Evolutionary conservation across 2,329 filamentous ascomycete genomes (phyloP), one percentile per base, ranked within the genome.

Genomic region (Zasmidium cellare): DNA sequence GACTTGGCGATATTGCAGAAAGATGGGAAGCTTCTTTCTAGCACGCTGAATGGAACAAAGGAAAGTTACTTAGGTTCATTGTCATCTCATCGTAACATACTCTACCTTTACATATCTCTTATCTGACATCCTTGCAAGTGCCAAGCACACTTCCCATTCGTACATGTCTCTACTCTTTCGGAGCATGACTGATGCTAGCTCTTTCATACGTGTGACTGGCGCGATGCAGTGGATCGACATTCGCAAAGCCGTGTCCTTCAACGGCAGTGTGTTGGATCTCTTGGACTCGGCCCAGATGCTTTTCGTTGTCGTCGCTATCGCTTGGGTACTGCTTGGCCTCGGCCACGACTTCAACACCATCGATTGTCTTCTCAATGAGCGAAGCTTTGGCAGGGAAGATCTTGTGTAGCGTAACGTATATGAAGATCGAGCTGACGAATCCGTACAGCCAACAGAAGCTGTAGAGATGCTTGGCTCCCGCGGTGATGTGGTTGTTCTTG

Each of bases 401-500:
- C 58, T 71, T 74, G 55, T 76, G 80, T 18, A 87, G 64, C 0
- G 57, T 64, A 2, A 81, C 71, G 70, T 87, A 88, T 0, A 87
- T 76, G 1, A 83, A 46, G 20, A 82, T 79, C 11, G 81, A 83
- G 0, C 71, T 75, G 5, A 80, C 74, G 63, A 88, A 88, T 0
- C 85, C 85, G 41, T 86, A 77, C 22, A 88, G 68, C 83, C 84
- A 88, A 16, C 85, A 84, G 66, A 88, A 85, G 22, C 79, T 78
- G 66, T 87, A 88, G 3, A 86, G 78, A 51, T 75, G 79, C 48
- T 75, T 71, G 0, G 76, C 71, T 0, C 85, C 85, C 0, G 73
- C 73, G 0, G 79, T 80, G 0, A 74, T 74, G 2, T 73, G 65
- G 19, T 75, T 72, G 16, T 56, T 66, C 0, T 68, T 56, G 46